Base-by-base conservation (phyloP, 139 green algal species). In the Closterium sp. region DNA sequence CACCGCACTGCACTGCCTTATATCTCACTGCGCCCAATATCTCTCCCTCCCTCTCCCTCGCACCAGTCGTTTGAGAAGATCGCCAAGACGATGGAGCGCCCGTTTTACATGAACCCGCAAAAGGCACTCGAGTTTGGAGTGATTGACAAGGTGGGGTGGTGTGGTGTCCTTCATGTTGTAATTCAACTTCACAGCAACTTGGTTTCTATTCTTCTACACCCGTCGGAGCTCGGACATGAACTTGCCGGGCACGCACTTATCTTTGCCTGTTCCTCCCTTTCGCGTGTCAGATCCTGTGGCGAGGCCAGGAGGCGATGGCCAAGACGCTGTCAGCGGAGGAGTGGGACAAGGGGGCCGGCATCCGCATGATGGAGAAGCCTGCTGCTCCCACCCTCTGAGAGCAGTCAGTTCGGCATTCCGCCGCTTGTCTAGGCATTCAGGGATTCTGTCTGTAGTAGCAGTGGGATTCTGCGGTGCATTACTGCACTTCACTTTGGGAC, bases 31-130 rank as follows among this genome's bases (percentile, higher is more conserved):
- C 64, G 12, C 64, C 64, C 64, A 83, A 12, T 33, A 32, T 34
- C 31, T 23, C 16, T 76, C 55, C 25, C 10, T 76, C 55, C 25
- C 55, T 28, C 25, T 76, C 25, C 55, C 25, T 76, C 55, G 16
- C 55, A 19, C 98, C 97, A 99, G 94, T 95, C 95, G 0, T 89
- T 97, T 19, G 96, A 98, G 33, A 98, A 99, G 95, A 96, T 99
- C 38, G 97, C 99, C 83, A 94, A 95, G 91, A 97, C 98, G 90
- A 98, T 99, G 96, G 96, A 98, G 93, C 94, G 98, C 34, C 96
- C 98, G 69, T 95, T 98, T 81, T 99, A 99, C 96, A 99, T 99
- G 97, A 96, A 97, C 83, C 96, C 97, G 5, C 91, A 93, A 55
- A 96, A 97, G 3, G 95, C 95, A 33, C 93, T 96, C 25, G 84